A percentile compares a stretch with the other conserved stretches of the same genome.
Evolutionary conservation across 192 early-diverging fungal genomes (phyloP).

Genomic region (Rhizophagus sp.): DNA sequence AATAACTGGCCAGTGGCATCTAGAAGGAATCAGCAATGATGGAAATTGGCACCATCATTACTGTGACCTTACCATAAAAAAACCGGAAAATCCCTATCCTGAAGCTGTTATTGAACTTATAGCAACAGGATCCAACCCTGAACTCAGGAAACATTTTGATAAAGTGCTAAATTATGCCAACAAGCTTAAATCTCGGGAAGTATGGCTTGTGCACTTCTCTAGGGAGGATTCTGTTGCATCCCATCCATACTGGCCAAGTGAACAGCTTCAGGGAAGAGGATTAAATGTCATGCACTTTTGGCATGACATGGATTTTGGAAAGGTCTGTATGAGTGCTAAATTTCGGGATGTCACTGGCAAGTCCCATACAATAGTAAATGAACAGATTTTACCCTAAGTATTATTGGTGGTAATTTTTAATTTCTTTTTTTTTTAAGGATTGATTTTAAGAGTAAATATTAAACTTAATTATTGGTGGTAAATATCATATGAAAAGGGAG

Average conservation of each 20-base stretch:
- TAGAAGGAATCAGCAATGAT: not conserved
- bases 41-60: not conserved
- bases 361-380: not conserved
- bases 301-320: not conserved
- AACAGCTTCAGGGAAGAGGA: slow-evolving; percentile 3
- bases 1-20: slow-evolving; percentile 14
- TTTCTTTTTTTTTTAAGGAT: no score
- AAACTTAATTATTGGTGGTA: no score
- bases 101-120: not conserved
- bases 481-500: no score
- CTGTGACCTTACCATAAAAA: not conserved
- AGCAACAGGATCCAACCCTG: not conserved
- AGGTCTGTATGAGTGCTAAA: not conserved
- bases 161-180: not conserved
- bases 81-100: not conserved
- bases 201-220: slow-evolving; percentile 1
- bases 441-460: no score
- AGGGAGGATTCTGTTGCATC: slow-evolving; percentile 8
- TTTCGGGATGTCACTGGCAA: slow-evolving; percentile 8
- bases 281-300: no score
- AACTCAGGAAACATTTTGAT: slow-evolving; percentile 1
- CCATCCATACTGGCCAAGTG: not conserved
- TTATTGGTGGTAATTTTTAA: no score
- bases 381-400: not conserved
- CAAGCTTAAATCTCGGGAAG: not conserved